Evolutionary conservation across 306 rosid genomes (phyloP).

Genomic region (Parietaria judaica): DNA sequence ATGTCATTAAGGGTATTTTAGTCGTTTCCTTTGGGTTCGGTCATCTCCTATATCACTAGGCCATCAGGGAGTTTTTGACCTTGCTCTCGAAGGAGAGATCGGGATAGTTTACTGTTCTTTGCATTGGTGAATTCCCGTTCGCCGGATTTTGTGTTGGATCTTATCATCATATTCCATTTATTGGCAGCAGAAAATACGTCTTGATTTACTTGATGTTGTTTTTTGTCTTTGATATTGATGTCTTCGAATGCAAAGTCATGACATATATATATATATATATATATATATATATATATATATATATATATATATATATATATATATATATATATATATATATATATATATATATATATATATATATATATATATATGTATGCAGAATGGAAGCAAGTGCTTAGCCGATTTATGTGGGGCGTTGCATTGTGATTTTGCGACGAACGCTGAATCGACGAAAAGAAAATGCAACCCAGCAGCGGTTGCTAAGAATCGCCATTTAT

Average conservation of each 20-base stretch:
- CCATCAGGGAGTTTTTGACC: too few species aligned
- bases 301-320: conserved; percentile 2
- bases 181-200: not conserved
- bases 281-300: not conserved
- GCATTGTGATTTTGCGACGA: conserved; percentile 65
- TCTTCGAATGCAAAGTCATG: not conserved
- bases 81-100: too few species aligned
- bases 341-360: not conserved
- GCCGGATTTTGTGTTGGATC: too few species aligned
- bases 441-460: conserved; percentile 50
- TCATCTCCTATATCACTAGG: too few species aligned
- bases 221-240: not conserved
- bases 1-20: too few species aligned
- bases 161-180: not conserved
- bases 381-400: conserved; percentile 76
- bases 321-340: not conserved
- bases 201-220: not conserved
- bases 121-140: too few species aligned
- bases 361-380: conserved; percentile 9
- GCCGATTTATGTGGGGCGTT: conserved; percentile 95
- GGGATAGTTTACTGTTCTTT: too few species aligned
- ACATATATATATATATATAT: too few species aligned
- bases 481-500: conserved; percentile 70
- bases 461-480: conserved; percentile 83
- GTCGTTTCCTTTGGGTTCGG: too few species aligned